These are phyloP conservation scores for Juglanconis sp. DNA, from an alignment of 2,329 filamentous ascomycete genomes.

Conservation along the genomic window DNA sequence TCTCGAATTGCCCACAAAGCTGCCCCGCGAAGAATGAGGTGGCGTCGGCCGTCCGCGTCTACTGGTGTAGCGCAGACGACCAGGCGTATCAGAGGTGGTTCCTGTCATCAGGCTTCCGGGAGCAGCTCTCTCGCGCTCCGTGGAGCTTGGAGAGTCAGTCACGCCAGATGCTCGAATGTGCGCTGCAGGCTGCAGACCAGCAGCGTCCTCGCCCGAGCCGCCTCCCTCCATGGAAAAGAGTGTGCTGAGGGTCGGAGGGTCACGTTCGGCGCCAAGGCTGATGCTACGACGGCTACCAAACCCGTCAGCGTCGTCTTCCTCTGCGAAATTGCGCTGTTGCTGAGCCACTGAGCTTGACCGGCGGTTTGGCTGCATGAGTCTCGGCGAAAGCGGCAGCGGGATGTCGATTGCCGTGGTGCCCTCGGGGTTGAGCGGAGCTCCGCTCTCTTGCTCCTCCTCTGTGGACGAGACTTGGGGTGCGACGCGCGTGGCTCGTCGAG, in stretches of 20 bases:
- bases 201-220: conserved; percentile 31
- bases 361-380: conserved; percentile 50
- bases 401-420: conserved; percentile 70
- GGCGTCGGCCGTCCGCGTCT: conserved; percentile 37
- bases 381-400: conserved; percentile 66
- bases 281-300: conserved; percentile 63
- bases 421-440: conserved; percentile 39
- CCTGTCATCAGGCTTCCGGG: conserved; percentile 30
- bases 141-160: conserved; percentile 35
- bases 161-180: conserved; percentile 38
- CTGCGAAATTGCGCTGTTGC: conserved; percentile 51
- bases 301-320: conserved; percentile 60
- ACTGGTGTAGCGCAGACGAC: conserved; percentile 42
- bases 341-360: conserved; percentile 70
- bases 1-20: conserved; percentile 39
- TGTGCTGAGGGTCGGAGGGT: conserved; percentile 62
- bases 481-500: conserved; percentile 24
- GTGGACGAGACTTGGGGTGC: conserved; percentile 25
- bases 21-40: conserved; percentile 43
- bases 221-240: conserved; percentile 47
- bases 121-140: conserved; percentile 42
- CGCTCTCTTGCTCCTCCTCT: conserved; percentile 33
- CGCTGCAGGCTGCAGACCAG: conserved; percentile 39
- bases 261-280: conserved; percentile 63
- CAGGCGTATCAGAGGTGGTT: conserved; percentile 40